A percentile compares a stretch with the other conserved stretches of the same genome.
phyloP scores from a whole-genome alignment of 345 rosid species.

The Jatropha curcas region DNA sequence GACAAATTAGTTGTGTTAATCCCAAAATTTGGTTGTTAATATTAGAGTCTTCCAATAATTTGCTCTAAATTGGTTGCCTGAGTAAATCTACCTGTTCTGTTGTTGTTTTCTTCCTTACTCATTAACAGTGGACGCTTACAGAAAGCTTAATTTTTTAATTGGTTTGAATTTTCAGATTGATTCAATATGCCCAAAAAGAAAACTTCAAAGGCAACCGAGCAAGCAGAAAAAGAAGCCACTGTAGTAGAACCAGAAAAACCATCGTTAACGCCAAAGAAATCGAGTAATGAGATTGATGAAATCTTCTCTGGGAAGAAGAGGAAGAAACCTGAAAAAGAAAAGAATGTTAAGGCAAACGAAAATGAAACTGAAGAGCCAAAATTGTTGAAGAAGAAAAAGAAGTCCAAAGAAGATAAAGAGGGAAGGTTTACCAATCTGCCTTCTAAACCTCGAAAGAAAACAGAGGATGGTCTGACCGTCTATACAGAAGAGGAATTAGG shows the following conservation, averaged over 20 bases:
- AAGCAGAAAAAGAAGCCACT: neutral
- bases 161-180: neutral
- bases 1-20: too few species aligned
- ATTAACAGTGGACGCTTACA: neutral
- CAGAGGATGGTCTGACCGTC: conserved; percentile 51
- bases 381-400: conserved; percentile 1
- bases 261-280: neutral
- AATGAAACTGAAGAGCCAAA: conserved; percentile 21
- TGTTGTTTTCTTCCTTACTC: neutral
- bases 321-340: conserved; percentile 29
- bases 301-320: conserved; percentile 46
- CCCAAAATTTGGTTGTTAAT: too few species aligned
- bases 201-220: neutral
- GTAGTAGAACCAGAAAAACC: neutral
- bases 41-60: too few species aligned
- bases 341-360: conserved; percentile 6
- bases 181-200: conserved; percentile 11
- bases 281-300: conserved; percentile 43
- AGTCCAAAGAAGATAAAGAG: conserved; percentile 11
- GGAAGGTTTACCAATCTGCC: conserved; percentile 17
- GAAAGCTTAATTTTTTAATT: neutral
- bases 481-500: conserved; percentile 74
- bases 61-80: too few species aligned
- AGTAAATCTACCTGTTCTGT: too few species aligned
- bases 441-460: conserved; percentile 43